phyloP scores from a whole-genome alignment of 116 monocot genomes.

The Papilionanthe hybrid region DNA sequence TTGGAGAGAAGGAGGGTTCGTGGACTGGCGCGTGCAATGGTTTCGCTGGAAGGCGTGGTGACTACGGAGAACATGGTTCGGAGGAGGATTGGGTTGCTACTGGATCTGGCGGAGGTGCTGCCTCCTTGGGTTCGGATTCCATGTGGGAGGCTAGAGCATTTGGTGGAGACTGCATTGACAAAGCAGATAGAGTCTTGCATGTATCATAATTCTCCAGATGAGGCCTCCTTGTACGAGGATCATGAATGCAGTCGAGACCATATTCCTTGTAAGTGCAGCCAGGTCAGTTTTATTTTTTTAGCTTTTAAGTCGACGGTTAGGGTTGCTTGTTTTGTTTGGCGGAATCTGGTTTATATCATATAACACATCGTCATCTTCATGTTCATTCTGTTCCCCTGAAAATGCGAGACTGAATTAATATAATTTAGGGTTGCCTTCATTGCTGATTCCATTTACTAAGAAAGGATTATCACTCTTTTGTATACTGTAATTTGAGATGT shows the following conservation, averaged over 20 bases:
- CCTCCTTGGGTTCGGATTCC: constrained; percentile 44
- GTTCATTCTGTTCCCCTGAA: background rate
- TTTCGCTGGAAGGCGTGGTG: constrained; percentile 32
- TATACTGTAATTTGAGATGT: background rate
- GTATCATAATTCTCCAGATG: constrained; percentile 59
- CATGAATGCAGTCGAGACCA: constrained; percentile 46
- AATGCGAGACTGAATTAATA: too few species aligned
- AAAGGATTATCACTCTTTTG: background rate
- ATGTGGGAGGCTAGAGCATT: constrained; percentile 40
- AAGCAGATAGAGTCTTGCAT: constrained; percentile 44
- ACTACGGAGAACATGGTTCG: constrained; percentile 13
- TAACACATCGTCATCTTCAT: background rate
- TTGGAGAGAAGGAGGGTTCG: constrained; percentile 38
- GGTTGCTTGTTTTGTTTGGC: background rate
- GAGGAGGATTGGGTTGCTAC: constrained; percentile 40
- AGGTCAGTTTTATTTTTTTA: constrained; percentile 29
- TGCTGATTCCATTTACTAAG: too few species aligned
- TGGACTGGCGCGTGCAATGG: constrained; percentile 32
- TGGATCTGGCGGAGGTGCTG: constrained; percentile 45
- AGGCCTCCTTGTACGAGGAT: constrained; percentile 50
- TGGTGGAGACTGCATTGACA: constrained; percentile 50
- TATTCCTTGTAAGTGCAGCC: constrained; percentile 55
- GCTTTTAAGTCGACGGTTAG: background rate
- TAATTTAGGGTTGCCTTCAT: background rate
- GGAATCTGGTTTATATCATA: background rate